Evolutionary conservation across 1,284 basidiomycete species (phyloP).

Genomic region (Cutaneotrichosporon cutaneum): DNA sequence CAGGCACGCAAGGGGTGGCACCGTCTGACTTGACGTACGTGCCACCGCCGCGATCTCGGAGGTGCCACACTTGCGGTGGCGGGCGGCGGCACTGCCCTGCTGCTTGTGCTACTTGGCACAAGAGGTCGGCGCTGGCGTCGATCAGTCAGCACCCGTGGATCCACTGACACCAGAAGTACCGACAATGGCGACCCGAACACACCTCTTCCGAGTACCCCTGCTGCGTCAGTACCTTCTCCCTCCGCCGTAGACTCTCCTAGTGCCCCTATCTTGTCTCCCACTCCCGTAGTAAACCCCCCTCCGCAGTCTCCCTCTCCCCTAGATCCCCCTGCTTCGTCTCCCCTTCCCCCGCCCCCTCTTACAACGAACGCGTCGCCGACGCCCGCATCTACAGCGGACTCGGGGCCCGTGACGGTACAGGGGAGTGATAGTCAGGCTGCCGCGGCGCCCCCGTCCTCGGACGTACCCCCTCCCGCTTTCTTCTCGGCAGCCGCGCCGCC

Average conservation of each 20-base stretch:
- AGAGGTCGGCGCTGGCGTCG: background rate
- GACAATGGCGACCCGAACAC: background rate
- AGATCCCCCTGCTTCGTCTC: no score
- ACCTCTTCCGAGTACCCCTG: background rate
- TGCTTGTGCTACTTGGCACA: background rate
- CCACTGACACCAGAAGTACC: background rate
- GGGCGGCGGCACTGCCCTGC: background rate
- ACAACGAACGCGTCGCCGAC: no score
- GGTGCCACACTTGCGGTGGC: background rate
- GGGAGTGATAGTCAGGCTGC: no score
- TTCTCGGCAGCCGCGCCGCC: no score
- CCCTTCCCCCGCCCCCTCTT: no score
- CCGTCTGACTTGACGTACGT: background rate
- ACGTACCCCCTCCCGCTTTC: no score
- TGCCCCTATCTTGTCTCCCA: background rate
- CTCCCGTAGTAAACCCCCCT: no score
- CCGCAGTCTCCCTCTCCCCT: no score
- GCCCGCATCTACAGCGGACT: no score
- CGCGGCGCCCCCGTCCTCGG: no score
- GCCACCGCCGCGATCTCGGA: background rate
- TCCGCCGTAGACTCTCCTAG: background rate
- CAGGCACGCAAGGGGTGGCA: background rate
- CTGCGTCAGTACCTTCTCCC: background rate
- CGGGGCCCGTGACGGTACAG: no score
- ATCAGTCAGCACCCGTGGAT: background rate